These are phyloP conservation scores for Rauvolfia tetraphylla DNA, from an alignment of 257 asterid genomes.

Conservation along the genomic window DNA sequence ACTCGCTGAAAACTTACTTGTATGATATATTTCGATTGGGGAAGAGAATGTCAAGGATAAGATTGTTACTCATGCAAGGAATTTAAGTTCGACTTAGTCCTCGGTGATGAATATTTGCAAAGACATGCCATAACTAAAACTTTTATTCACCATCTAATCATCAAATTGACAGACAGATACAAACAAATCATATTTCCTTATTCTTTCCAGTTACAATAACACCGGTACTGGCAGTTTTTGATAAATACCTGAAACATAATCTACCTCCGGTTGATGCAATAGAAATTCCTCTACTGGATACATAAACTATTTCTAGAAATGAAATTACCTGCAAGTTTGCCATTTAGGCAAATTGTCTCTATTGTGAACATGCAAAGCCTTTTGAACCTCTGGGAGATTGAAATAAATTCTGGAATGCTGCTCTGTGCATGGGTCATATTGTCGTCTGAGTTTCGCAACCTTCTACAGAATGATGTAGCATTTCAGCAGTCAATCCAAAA, in stretches of 20 bases:
- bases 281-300: not conserved
- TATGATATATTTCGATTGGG: too few species aligned
- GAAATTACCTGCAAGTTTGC: conserved; percentile 81
- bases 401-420: conserved; percentile 69
- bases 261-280: not conserved
- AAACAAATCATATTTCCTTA: not conserved
- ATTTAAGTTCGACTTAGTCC: not conserved
- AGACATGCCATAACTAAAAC: not conserved
- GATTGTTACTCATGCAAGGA: not conserved
- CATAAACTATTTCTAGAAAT: not conserved
- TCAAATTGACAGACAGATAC: not conserved
- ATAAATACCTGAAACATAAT: not conserved
- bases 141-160: not conserved
- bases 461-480: conserved; percentile 33
- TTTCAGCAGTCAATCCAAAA: conserved; percentile 28
- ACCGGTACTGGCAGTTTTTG: not conserved
- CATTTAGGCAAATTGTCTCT: conserved; percentile 46
- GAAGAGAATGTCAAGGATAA: not conserved
- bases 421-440: conserved; percentile 95
- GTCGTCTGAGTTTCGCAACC: conserved; percentile 56
- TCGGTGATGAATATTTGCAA: not conserved
- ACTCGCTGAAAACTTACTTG: not conserved
- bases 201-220: not conserved
- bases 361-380: conserved; percentile 68
- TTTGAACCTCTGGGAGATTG: conserved; percentile 93